A percentile compares a stretch with the other conserved stretches of the same genome.
phyloP scores from a whole-genome alignment of 768 basidiomycete genomes.

The Dacryopinax spathularia region DNA sequence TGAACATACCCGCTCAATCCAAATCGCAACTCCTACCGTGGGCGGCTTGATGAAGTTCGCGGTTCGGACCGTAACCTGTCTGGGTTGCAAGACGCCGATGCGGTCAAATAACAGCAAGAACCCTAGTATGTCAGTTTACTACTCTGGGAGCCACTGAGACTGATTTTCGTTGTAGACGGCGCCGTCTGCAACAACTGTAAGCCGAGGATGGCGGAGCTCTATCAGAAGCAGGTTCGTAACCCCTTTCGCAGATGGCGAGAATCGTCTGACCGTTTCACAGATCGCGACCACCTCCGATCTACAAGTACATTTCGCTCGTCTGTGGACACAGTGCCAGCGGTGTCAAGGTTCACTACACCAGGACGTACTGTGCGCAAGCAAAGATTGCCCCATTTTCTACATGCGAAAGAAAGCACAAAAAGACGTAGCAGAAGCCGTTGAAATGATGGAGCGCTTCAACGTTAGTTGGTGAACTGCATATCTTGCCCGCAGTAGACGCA shows the following conservation, averaged over 20 bases:
- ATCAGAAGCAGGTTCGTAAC: slow-evolving; percentile 76
- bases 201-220: slow-evolving; percentile 71
- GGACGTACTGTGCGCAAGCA: slow-evolving; percentile 94
- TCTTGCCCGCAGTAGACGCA: not conserved
- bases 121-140: slow-evolving; percentile 30
- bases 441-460: slow-evolving; percentile 73
- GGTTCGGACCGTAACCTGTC: slow-evolving; percentile 85
- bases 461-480: slow-evolving; percentile 12
- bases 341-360: slow-evolving; percentile 98
- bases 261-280: slow-evolving; percentile 16
- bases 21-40: slow-evolving; percentile 90
- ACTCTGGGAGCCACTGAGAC: not conserved
- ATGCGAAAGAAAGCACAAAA: slow-evolving; percentile 98
- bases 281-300: slow-evolving; percentile 50
- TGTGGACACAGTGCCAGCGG: slow-evolving; percentile 98
- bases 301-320: slow-evolving; percentile 80
- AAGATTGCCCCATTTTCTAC: slow-evolving; percentile 98
- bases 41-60: slow-evolving; percentile 99
- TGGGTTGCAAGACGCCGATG: slow-evolving; percentile 88
- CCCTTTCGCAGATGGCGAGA: no score
- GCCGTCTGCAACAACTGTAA: slow-evolving; percentile 93
- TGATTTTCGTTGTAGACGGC: slow-evolving; percentile 39
- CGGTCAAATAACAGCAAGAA: slow-evolving; percentile 52
- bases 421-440: slow-evolving; percentile 77
- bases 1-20: slow-evolving; percentile 88